These are phyloP conservation scores for Trichoderma arundinaceum DNA, from an alignment of 2,329 filamentous ascomycete species.

Conservation along the genomic window DNA sequence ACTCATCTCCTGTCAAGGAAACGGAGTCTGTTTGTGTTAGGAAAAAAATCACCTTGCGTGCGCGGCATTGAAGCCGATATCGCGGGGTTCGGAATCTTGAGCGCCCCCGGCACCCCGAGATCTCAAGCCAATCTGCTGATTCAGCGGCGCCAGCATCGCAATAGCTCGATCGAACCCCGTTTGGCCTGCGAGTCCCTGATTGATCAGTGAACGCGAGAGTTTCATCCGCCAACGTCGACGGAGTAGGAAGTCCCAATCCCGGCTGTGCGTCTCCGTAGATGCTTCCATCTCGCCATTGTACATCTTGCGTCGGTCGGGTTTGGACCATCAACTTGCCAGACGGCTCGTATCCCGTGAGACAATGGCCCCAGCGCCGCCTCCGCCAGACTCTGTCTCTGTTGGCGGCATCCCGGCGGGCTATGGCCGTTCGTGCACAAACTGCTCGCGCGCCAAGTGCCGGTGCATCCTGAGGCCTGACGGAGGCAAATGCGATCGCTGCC, in stretches of 20 bases:
- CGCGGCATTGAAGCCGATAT: conserved; percentile 4
- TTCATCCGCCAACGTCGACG: not conserved
- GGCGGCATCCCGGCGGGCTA: conserved; percentile 47
- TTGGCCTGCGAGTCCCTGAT: not conserved
- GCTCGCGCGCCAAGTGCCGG: conserved; percentile 55
- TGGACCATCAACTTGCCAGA: not conserved
- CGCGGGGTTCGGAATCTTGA: conserved; percentile 18
- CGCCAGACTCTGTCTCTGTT: conserved; percentile 19
- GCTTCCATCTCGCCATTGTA: conserved; percentile 1
- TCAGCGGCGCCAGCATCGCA: conserved; percentile 1
- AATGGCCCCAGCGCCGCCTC: conserved; percentile 29
- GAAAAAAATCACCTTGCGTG: not conserved
- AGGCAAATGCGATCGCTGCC: conserved; percentile 49
- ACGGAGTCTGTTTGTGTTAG: no score
- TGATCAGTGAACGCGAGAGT: not conserved
- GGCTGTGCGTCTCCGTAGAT: conserved; percentile 21
- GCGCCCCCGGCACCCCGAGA: not conserved
- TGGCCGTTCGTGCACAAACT: conserved; percentile 54
- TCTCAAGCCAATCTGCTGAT: conserved; percentile 9
- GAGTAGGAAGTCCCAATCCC: conserved; percentile 28
- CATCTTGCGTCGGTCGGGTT: conserved; percentile 19
- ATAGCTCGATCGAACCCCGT: conserved; percentile 14
- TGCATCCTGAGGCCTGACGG: conserved; percentile 50
- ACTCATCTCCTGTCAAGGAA: no score
- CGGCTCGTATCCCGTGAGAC: not conserved